These are phyloP conservation scores for Sporothrix sp. DNA, from an alignment of 2,329 filamentous ascomycete species.

Conservation along the genomic window DNA sequence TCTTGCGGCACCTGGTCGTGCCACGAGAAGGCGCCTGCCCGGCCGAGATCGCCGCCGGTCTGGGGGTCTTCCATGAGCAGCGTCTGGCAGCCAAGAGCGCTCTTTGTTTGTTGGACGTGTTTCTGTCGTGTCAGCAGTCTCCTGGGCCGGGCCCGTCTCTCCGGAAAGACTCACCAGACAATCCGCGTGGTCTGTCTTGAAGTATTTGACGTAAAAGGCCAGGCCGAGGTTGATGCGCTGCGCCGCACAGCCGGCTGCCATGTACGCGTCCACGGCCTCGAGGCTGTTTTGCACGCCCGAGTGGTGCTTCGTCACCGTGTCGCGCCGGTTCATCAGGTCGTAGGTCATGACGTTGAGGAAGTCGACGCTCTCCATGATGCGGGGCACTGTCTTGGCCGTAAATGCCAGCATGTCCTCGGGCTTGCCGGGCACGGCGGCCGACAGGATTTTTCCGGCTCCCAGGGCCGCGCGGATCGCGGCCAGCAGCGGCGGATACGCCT, in stretches of 20 bases:
- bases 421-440: slow-evolving; percentile 56
- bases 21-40: slow-evolving; percentile 47
- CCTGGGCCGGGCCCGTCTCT: too few relatives aligned
- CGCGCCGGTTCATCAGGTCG: slow-evolving; percentile 64
- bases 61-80: slow-evolving; percentile 48
- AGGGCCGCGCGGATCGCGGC: slow-evolving; percentile 47
- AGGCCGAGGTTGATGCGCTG: slow-evolving; percentile 55
- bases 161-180: slow-evolving; percentile 25
- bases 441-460: slow-evolving; percentile 49
- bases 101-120: background rate
- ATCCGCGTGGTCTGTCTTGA: slow-evolving; percentile 40
- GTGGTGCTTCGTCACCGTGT: slow-evolving; percentile 55
- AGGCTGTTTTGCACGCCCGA: slow-evolving; percentile 46
- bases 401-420: slow-evolving; percentile 58
- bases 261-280: slow-evolving; percentile 48
- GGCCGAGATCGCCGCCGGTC: slow-evolving; percentile 49
- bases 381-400: slow-evolving; percentile 43
- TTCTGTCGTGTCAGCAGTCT: background rate
- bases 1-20: slow-evolving; percentile 44
- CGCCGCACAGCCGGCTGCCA: slow-evolving; percentile 44
- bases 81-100: slow-evolving; percentile 49
- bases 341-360: slow-evolving; percentile 65
- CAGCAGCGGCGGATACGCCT: slow-evolving; percentile 52
- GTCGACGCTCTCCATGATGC: slow-evolving; percentile 51
- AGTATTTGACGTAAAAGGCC: slow-evolving; percentile 61